A percentile compares a stretch with the other conserved stretches of the same genome.
Conservation (phyloP, 768 basidiomycete genomes). For the Phaeolepiota aurea region DNA sequence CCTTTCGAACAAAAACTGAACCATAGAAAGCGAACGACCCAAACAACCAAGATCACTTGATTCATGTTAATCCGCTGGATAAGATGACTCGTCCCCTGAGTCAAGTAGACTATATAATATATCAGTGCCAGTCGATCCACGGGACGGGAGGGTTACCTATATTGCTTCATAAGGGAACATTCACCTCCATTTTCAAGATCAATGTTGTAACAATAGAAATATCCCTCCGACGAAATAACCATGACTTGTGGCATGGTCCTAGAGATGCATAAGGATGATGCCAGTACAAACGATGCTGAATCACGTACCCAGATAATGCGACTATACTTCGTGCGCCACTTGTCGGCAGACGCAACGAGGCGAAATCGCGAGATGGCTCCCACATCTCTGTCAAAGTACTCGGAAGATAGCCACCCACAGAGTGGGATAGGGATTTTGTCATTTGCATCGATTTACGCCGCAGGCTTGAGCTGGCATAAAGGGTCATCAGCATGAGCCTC, state of each 20-base stretch:
- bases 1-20: too few species aligned
- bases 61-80: neutral
- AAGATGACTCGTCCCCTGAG: conserved; percentile 19
- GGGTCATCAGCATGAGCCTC: neutral
- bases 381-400: conserved; percentile 90
- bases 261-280: conserved; percentile 1
- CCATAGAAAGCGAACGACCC: neutral
- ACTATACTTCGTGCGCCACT: conserved; percentile 79
- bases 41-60: neutral
- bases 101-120: conserved; percentile 20
- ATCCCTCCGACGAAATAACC: conserved; percentile 93
- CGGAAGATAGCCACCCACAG: conserved; percentile 80
- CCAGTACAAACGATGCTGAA: neutral
- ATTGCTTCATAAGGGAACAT: conserved; percentile 91
- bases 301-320: conserved; percentile 75
- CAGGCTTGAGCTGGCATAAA: conserved; percentile 27
- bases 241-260: conserved; percentile 95
- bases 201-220: conserved; percentile 93
- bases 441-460: conserved; percentile 67
- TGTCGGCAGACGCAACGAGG: conserved; percentile 76
- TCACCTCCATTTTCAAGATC: conserved; percentile 96
- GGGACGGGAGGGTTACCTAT: conserved; percentile 38
- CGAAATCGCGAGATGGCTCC: conserved; percentile 95
- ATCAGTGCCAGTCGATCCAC: neutral
- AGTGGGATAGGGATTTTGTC: conserved; percentile 68